Base-by-base conservation (phyloP, 2,329 filamentous ascomycete genomes). In the Aureobasidium leucospermi region DNA sequence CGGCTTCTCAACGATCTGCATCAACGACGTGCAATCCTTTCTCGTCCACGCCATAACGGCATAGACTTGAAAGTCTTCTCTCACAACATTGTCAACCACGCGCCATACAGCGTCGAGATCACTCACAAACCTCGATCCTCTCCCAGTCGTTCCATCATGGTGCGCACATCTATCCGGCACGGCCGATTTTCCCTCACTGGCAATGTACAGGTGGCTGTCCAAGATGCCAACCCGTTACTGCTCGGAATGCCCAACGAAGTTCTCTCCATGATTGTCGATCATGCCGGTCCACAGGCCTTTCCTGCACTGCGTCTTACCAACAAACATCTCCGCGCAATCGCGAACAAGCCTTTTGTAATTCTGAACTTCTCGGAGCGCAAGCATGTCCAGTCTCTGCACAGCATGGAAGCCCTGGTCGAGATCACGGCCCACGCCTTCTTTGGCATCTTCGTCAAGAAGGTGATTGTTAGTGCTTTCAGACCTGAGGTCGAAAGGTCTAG, bases 341-440 rank as follows among this genome's bases (percentile, higher is more conserved):
- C 57, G 3, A 29, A 41, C 15, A 19, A 9, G 5, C 47, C 29
- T 6, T 53, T 59, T 11, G 38, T 31, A 23, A 3, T 19, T 13
- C 4, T 11, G 2, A 31, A 51, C 29, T 53, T 58, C 28, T 16
- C 32, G 1, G 45, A 58, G 16, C 42, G 55, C 11, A 58, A 15
- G 39, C 46, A 52, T 41, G 38, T 52, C 13, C 4, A 15, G 9
- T 34, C 47, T 28, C 4, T 5, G 6, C n/a, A 52, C 29, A 59
- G 57, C 31, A 47, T 59, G 16, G 13, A 59, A 15, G 47, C 38
- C 11, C 41, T 59, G 1, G 11, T 53, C 16, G 16, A 59, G 6
- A 59, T 59, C 47, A 39, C 57, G 3, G 46, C 46, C 6, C 57
- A 59, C 16, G 47, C 46, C 6, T 36, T 53, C 34, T 59, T 52